phyloP scores from a whole-genome alignment of 2,329 filamentous ascomycete species.

The Aspergillus flavus region DNA sequence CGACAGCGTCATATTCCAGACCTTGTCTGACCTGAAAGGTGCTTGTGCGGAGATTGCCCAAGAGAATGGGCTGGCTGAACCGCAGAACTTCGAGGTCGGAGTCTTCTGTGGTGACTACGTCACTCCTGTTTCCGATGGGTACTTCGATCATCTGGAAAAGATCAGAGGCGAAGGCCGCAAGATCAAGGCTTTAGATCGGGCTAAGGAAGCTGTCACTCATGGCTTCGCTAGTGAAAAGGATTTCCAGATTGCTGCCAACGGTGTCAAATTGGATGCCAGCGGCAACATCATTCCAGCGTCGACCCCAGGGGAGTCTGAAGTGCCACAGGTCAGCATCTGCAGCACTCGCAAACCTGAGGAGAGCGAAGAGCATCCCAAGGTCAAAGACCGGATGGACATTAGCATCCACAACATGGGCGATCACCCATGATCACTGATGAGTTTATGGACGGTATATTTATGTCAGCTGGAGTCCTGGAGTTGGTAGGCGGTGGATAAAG shows the following conservation, averaged over 20 bases:
- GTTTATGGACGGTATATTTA: conserved; percentile 14
- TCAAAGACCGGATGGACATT: conserved; percentile 60
- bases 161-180: conserved; percentile 71
- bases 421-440: conserved; percentile 38
- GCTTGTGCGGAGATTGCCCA: conserved; percentile 72
- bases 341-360: conserved; percentile 25
- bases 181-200: conserved; percentile 66
- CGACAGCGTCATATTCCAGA: conserved; percentile 76
- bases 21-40: conserved; percentile 75
- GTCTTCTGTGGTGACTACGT: conserved; percentile 89
- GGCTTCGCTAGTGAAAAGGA: conserved; percentile 64
- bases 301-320: conserved; percentile 25
- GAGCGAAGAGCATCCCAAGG: conserved; percentile 41
- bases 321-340: conserved; percentile 27
- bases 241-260: conserved; percentile 64
- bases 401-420: conserved; percentile 61
- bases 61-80: conserved; percentile 56
- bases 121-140: conserved; percentile 75
- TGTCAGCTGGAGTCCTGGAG: conserved; percentile 23
- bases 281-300: conserved; percentile 60
- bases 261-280: conserved; percentile 58
- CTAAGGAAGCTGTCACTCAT: conserved; percentile 65
- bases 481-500: conserved; percentile 23
- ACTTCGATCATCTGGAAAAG: conserved; percentile 78
- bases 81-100: conserved; percentile 77